Conservation (phyloP, 1,139 yeast genomes). For the Debaryomyces coudertii region DNA sequence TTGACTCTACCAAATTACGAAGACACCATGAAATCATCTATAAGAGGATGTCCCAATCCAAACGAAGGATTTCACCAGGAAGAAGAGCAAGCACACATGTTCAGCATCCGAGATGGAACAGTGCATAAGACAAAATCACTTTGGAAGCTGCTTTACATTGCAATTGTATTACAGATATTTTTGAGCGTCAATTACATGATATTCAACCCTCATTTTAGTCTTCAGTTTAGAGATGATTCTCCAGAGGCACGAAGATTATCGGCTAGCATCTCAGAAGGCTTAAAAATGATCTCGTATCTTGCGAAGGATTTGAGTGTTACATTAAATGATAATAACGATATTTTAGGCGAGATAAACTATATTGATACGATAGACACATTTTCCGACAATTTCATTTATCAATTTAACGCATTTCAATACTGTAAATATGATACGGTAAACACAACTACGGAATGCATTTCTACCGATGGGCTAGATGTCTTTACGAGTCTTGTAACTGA, state of each 20-base stretch:
- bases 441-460: slow-evolving; percentile 33
- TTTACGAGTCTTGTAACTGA: slow-evolving; percentile 51
- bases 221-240: slow-evolving; percentile 42
- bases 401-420: slow-evolving; percentile 52
- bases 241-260: slow-evolving; percentile 38
- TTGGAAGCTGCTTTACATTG: slow-evolving; percentile 1
- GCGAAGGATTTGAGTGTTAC: slow-evolving; percentile 55
- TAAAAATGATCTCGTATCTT: slow-evolving; percentile 55
- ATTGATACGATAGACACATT: slow-evolving; percentile 47
- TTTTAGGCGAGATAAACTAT: slow-evolving; percentile 20
- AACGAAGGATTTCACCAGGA: neutral
- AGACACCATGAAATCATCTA: neutral
- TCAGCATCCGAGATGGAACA: neutral
- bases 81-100: neutral
- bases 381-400: slow-evolving; percentile 42
- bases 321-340: slow-evolving; percentile 25
- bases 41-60: neutral
- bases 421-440: slow-evolving; percentile 39
- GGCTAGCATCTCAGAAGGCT: slow-evolving; percentile 49
- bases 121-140: neutral
- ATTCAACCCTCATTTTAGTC: slow-evolving; percentile 42
- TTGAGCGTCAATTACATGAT: neutral
- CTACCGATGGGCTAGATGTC: slow-evolving; percentile 48
- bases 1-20: neutral
- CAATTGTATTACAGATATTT: slow-evolving; percentile 1